Percentiles rank a stretch among this genome's conserved stretches.
Conservation (phyloP, 768 basidiomycete genomes). For the Fibroporia radiculosa region DNA sequence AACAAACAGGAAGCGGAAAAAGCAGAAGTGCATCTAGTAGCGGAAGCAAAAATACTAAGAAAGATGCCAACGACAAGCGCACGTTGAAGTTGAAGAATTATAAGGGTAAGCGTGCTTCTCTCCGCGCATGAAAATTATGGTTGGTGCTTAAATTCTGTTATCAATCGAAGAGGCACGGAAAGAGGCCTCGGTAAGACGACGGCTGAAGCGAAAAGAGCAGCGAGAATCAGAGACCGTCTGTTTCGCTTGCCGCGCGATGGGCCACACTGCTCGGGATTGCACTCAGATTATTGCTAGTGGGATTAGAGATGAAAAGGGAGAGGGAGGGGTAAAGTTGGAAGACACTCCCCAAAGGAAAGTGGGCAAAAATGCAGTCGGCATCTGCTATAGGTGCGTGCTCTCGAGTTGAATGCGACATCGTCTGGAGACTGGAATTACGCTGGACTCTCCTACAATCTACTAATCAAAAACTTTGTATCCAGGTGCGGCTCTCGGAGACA, state of each 20-base stretch:
- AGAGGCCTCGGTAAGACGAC: constrained; percentile 46
- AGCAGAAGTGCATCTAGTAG: not conserved
- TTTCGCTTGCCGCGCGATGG: constrained; percentile 79
- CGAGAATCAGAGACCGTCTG: constrained; percentile 58
- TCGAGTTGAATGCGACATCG: not conserved
- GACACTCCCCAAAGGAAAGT: constrained; percentile 8
- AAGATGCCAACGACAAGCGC: constrained; percentile 1
- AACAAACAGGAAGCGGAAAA: not conserved
- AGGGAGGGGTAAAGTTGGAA: constrained; percentile 16
- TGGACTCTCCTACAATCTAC: not conserved
- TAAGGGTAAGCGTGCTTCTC: not conserved
- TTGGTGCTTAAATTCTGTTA: not conserved
- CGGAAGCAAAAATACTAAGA: constrained; percentile 27
- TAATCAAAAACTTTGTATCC: no score
- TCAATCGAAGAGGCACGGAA: constrained; percentile 17
- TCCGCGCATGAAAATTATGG: not conserved
- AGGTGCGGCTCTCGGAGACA: constrained; percentile 83
- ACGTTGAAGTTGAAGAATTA: constrained; percentile 16
- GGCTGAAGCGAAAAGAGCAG: constrained; percentile 55
- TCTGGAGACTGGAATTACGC: not conserved
- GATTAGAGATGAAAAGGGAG: constrained; percentile 12
- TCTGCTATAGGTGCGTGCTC: constrained; percentile 24
- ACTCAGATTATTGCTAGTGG: constrained; percentile 35
- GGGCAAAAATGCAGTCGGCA: constrained; percentile 70
- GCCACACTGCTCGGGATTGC: constrained; percentile 81